Evolutionary conservation across 805 yeast genomes (phyloP).

Genomic region (Lachancea fermentati): DNA sequence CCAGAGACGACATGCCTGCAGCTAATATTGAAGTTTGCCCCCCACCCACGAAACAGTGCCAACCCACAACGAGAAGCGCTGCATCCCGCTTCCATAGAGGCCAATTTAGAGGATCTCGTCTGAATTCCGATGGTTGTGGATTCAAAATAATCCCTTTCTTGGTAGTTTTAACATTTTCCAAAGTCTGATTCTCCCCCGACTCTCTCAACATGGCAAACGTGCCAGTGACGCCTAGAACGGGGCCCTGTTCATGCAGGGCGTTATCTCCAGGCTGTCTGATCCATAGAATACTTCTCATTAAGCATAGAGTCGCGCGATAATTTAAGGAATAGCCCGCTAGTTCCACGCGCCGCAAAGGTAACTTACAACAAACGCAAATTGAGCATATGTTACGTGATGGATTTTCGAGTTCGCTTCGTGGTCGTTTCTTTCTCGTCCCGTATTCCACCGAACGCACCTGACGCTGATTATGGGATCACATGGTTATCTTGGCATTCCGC

Average conservation of each 20-base stretch:
- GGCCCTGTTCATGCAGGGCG: not conserved
- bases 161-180: conserved; percentile 30
- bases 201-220: conserved; percentile 8
- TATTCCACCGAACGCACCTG: too few relatives aligned
- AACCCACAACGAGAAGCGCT: conserved; percentile 47
- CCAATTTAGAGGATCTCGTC: conserved; percentile 64
- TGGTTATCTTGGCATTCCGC: too few relatives aligned
- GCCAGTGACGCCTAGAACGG: conserved; percentile 6
- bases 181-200: not conserved
- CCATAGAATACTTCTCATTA: conserved; percentile 2
- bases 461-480: too few relatives aligned
- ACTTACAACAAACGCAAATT: too few relatives aligned
- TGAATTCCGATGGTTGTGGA: conserved; percentile 63
- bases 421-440: too few relatives aligned
- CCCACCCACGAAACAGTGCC: conserved; percentile 54
- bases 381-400: too few relatives aligned
- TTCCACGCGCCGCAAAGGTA: too few relatives aligned
- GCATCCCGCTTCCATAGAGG: conserved; percentile 53
- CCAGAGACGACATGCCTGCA: conserved; percentile 44
- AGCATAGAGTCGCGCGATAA: too few relatives aligned
- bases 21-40: conserved; percentile 59
- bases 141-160: conserved; percentile 40
- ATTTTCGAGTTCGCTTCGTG: too few relatives aligned
- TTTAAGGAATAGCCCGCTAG: too few relatives aligned
- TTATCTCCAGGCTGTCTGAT: conserved; percentile 2